Evolutionary conservation across 2,329 filamentous ascomycete genomes (phyloP), one percentile per base, ranked within the genome.

Genomic region (Neurospora crassa): DNA sequence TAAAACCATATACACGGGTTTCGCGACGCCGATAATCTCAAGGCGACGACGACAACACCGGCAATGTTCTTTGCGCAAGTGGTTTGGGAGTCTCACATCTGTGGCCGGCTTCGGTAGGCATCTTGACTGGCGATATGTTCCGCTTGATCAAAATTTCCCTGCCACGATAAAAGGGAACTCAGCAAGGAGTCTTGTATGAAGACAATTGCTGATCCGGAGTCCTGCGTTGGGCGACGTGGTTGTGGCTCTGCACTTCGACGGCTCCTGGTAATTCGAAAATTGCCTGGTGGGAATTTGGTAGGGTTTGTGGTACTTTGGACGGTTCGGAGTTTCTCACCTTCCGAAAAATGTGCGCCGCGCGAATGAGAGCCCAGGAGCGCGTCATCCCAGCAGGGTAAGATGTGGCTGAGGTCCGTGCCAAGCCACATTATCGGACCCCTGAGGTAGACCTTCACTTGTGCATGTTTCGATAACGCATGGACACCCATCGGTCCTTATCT

Each of bases 81-180:
- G 70, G 37, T 68, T 71, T 67, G 74, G 74, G 73, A 75, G 77
- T 92, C 92, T 92, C 86, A 95, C 92, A 87, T 91, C 92, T 90
- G 90, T 94, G 91, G 86, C 92, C 92, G 83, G 91, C 87, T 89
- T 93, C 91, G 82, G 92, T 91, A 91, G 91, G 89, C 92, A 96
- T 96, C 84, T 89, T 94, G 90, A 85, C 74, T 73, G 75, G 71
- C 72, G 75, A 72, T 69, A 41, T 71, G 67, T 72, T 74, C 71
- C 74, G 71, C 72, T 74, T 70, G 81, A 82, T 82, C 83, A 82
- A 82, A 82, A 72, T 75, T 68, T 76, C 74, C 76, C 72, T 75
- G 74, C 75, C 76, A 74, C 73, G 71, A 73, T 75, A 73, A 71
- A 74, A 72, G 73, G 72, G 68, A 75, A 71, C 69, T 76, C 77